Evolutionary conservation across 1,139 yeast species (phyloP), one percentile per base, ranked within the genome.

Genomic region (Kodamaea alishanica): DNA sequence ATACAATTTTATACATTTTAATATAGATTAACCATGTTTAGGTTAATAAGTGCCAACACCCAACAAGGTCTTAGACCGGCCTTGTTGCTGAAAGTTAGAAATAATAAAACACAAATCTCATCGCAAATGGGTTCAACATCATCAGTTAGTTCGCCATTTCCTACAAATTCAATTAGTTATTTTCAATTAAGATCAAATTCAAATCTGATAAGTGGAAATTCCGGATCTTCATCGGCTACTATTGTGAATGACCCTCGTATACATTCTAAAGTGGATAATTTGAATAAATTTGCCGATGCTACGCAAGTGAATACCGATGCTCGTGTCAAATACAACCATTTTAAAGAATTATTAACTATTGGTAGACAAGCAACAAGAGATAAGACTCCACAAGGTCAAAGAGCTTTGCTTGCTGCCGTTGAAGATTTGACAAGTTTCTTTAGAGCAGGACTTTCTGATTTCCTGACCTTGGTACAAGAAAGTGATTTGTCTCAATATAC

Each of bases 31-130:
- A 22, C 30, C 28, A 70, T 70, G 75, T 69, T 70, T 46, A 62
- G 75, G 49, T 60, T 70, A 43, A 61, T 70, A 25, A 55, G 56
- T 24, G 38, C 63, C 9, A 67, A 65, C 46, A 62, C 73, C 23
- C 66, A 57, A 40, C 66, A 58, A 45, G 60, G 66, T 37, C 52
- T 70, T 31, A 60, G 71, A 42, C 74, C 75, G 8, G 67, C 57
- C 30, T 51, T 70, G 38, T 58, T 68, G 40, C 68, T 58, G 56
- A 67, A 70, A 47, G 69, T 69, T 25, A 61, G 70, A 44, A 57
- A 55, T 35, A 62, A 63, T 47, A 56, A 61, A 30, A 57, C 36
- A 20, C 39, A 41, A 4, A 28, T 41, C 11, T 33, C 38, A 8
- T 30, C 26, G 30, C 43, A 34, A 32, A 26, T 40, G 26, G 15